Percentiles rank a stretch among this genome's conserved stretches.
phyloP scores from a whole-genome alignment of 345 rosid genomes.

The Diplotaxis tenuifolia region DNA sequence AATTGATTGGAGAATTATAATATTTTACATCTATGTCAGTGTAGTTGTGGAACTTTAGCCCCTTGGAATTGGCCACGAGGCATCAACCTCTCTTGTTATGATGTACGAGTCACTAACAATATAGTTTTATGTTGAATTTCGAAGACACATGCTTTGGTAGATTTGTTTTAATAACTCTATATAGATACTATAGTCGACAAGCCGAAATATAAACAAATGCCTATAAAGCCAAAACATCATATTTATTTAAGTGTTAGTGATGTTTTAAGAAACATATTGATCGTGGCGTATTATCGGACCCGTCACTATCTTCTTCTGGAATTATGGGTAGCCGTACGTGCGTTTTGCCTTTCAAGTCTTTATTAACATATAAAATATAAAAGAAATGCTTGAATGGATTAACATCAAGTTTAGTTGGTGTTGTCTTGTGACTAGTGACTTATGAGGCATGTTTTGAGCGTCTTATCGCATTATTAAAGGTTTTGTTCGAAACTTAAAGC shows the following conservation, averaged over 20 bases:
- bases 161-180: conserved; percentile 7
- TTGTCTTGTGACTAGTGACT: conserved; percentile 7
- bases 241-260: conserved; percentile 22
- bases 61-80: conserved; percentile 28
- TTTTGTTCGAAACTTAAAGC: neutral
- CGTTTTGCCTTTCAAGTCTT: conserved; percentile 17
- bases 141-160: conserved; percentile 23
- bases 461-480: neutral
- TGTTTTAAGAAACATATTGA: conserved; percentile 24
- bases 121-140: conserved; percentile 16
- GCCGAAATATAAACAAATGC: conserved; percentile 13
- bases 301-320: conserved; percentile 31
- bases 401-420: conserved; percentile 9
- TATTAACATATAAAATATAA: neutral
- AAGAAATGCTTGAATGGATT: neutral
- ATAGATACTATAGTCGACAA: conserved; percentile 2
- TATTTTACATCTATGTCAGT: conserved; percentile 1
- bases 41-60: conserved; percentile 23
- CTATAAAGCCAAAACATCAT: conserved; percentile 10
- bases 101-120: conserved; percentile 25
- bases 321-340: conserved; percentile 40
- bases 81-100: conserved; percentile 23
- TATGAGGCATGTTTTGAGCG: conserved; percentile 2
- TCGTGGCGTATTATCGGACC: conserved; percentile 31
- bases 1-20: neutral